Evolutionary conservation across 1,139 yeast species (phyloP), one percentile per base, ranked within the genome.

Genomic region (Yamadazyma mexicana): DNA sequence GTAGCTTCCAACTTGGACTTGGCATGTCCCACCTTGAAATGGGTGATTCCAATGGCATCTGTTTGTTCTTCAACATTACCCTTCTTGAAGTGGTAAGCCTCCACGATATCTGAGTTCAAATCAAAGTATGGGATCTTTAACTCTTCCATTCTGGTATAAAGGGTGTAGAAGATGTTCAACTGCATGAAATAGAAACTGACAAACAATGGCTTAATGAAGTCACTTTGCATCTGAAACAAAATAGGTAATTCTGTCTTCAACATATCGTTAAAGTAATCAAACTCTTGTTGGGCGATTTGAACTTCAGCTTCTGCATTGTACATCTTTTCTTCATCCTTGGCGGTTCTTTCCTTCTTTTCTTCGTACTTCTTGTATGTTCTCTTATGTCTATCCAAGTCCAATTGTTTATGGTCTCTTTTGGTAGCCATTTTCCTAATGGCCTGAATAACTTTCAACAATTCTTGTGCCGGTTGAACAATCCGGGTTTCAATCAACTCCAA

Each of bases 171-270:
- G 45, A 92, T 88, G 70, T 92, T 92, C 69, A 92, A 77, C 69
- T 92, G 99, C 98, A 94, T 92, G 73, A 83, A 92, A 69, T 92
- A 92, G 63, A 92, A 83, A 44, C 94, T 83, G 52, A 91, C 95
- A 67, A 92, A 94, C 55, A 92, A 71, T 10, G 98, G 98, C 56
- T 81, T 83, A 59, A 92, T 91, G 60, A 92, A 88, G 54, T 89
- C 95, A 8, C 89, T 86, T 65, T 92, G 97, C 66, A 92, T 74
- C 54, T 79, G 81, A 63, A 92, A 92, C 59, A 92, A 71, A 37
- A 84, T 69, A 15, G 98, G 98, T 48, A 92, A 73, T 61, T 92
- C 98, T 29, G 74, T 79, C 68, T 91, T 92, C 65, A 94, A 74
- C 87, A 92, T 79, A 45, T 92, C 95, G 64, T 94, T 92, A 68